Conservation (phyloP, 768 basidiomycete genomes). For the Tephrocybe rancida region DNA sequence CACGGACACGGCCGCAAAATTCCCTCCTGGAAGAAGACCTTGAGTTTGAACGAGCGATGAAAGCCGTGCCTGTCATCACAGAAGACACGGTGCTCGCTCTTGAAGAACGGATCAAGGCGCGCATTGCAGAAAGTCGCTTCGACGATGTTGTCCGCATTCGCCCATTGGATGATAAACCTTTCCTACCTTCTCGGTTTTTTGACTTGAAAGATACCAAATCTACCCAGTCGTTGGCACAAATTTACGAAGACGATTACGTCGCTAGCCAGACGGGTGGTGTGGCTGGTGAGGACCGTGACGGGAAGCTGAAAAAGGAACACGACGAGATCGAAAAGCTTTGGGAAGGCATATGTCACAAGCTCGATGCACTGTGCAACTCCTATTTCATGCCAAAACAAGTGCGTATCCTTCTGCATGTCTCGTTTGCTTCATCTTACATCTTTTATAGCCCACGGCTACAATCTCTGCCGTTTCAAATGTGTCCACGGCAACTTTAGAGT, state of each 20-base stretch:
- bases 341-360: conserved; percentile 83
- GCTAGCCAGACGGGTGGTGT: conserved; percentile 61
- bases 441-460: conserved; percentile 75
- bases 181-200: conserved; percentile 86
- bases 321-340: conserved; percentile 82
- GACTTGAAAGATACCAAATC: conserved; percentile 91
- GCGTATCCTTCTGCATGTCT: conserved; percentile 25
- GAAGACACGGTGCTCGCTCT: conserved; percentile 81
- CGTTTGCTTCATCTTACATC: conserved; percentile 3
- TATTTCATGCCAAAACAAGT: conserved; percentile 96
- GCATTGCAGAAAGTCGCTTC: conserved; percentile 83
- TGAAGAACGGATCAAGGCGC: conserved; percentile 88
- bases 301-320: conserved; percentile 87
- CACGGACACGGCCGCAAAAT: conserved; percentile 85
- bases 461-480: conserved; percentile 87
- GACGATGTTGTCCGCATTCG: conserved; percentile 92
- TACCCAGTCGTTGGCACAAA: conserved; percentile 87
- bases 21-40: conserved; percentile 92
- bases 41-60: conserved; percentile 90
- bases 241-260: conserved; percentile 93
- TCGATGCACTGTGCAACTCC: conserved; percentile 93
- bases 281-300: conserved; percentile 77
- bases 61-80: conserved; percentile 86
- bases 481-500: conserved; percentile 82
- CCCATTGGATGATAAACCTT: conserved; percentile 80